Evolutionary conservation across 1,139 yeast genomes (phyloP).

Genomic region (Kodamaea ohmeri): DNA sequence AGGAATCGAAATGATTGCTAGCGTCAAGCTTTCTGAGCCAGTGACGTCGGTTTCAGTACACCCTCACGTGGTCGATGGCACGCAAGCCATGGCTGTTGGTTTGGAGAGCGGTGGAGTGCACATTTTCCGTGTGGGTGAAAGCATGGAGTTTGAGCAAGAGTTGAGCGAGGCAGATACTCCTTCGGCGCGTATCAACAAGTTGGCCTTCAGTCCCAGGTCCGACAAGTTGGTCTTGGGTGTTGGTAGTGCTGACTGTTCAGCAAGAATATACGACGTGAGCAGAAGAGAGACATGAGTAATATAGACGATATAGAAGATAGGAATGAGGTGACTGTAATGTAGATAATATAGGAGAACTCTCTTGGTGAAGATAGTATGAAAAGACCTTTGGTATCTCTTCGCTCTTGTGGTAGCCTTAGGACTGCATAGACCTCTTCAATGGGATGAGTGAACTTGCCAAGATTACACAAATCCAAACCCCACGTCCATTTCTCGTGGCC

Average conservation of each 20-base stretch:
- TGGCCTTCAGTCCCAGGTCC: slow-evolving; percentile 48
- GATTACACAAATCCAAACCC: neutral
- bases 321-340: neutral
- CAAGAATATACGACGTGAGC: slow-evolving; percentile 48
- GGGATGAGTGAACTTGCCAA: neutral
- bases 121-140: slow-evolving; percentile 24
- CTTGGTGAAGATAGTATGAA: neutral
- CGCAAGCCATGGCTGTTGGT: slow-evolving; percentile 59
- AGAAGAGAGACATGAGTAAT: neutral
- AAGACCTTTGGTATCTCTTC: neutral
- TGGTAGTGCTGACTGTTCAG: slow-evolving; percentile 69
- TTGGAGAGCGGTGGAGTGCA: slow-evolving; percentile 55
- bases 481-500: neutral
- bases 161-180: slow-evolving; percentile 49
- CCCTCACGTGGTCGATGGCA: slow-evolving; percentile 21
- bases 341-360: neutral
- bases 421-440: neutral
- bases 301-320: neutral
- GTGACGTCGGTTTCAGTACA: slow-evolving; percentile 72
- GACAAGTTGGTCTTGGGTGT: slow-evolving; percentile 48
- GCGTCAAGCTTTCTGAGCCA: slow-evolving; percentile 48
- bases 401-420: no score
- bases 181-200: slow-evolving; percentile 55
- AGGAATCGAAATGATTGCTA: slow-evolving; percentile 27
- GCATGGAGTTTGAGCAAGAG: slow-evolving; percentile 25